Percentiles rank a stretch among this genome's conserved stretches.
Evolutionary conservation across 192 early-diverging fungal species (phyloP).

Genomic region (Fimicolochytrium jonesii): DNA sequence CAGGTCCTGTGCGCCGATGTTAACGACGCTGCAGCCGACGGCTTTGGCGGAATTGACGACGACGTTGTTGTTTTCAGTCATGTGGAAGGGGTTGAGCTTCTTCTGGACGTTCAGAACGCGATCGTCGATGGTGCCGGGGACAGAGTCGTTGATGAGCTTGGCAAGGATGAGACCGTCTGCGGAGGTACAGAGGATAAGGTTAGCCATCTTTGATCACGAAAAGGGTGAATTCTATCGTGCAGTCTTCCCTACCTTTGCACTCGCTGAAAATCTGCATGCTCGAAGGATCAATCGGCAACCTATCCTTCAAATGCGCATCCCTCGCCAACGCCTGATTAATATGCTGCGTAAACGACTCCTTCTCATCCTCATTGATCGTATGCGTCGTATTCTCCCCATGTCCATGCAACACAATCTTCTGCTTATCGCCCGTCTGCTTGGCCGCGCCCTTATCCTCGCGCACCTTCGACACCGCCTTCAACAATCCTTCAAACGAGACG

Average conservation of each 20-base stretch:
- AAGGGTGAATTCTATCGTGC: too few relatives aligned
- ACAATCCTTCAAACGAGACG: slow-evolving; percentile 47
- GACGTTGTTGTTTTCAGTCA: slow-evolving; percentile 99
- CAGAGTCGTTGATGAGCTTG: slow-evolving; percentile 97
- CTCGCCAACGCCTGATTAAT: slow-evolving; percentile 81
- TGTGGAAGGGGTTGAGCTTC: slow-evolving; percentile 90
- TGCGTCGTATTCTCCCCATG: slow-evolving; percentile 82
- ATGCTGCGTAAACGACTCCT: slow-evolving; percentile 91
- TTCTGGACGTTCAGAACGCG: slow-evolving; percentile 89
- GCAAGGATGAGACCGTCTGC: slow-evolving; percentile 80
- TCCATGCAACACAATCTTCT: slow-evolving; percentile 86
- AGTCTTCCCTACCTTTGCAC: slow-evolving; percentile 65
- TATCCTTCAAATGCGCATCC: slow-evolving; percentile 78
- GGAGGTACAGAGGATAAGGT: not conserved
- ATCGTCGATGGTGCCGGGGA: slow-evolving; percentile 97
- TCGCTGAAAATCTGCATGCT: slow-evolving; percentile 98
- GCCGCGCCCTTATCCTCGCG: slow-evolving; percentile 48
- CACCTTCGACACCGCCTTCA: slow-evolving; percentile 43
- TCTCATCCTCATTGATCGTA: slow-evolving; percentile 98
- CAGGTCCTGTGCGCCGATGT: slow-evolving; percentile 95
- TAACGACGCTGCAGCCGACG: slow-evolving; percentile 96
- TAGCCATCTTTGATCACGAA: too few relatives aligned
- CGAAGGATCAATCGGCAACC: slow-evolving; percentile 86
- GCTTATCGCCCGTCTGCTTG: slow-evolving; percentile 29
- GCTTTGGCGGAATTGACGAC: slow-evolving; percentile 99